A percentile compares a stretch with the other conserved stretches of the same genome.
Conservation (phyloP, 2,329 filamentous ascomycete species). For the Leptographium radiaticola region DNA sequence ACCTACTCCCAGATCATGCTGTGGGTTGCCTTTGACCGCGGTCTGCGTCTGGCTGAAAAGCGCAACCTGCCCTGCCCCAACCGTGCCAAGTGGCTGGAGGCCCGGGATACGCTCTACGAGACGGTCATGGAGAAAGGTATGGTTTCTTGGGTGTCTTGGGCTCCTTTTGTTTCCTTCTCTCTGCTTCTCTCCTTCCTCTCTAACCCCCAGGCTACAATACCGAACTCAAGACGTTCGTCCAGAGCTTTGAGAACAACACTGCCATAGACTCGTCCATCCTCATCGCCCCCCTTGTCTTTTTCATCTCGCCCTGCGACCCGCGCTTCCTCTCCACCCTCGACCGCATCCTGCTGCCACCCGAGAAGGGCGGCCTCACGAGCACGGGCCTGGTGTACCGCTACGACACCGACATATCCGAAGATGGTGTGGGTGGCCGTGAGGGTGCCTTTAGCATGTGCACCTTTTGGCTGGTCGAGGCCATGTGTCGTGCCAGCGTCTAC, state of each 20-base stretch:
- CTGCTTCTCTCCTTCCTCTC: neutral
- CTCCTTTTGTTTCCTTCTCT: neutral
- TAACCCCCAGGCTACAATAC: slow-evolving; percentile 47
- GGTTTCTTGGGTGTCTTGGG: neutral
- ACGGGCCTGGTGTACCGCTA: slow-evolving; percentile 67
- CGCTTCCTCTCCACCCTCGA: slow-evolving; percentile 62
- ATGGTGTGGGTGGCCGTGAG: slow-evolving; percentile 64
- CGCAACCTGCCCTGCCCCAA: slow-evolving; percentile 64
- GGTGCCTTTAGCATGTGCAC: slow-evolving; percentile 74
- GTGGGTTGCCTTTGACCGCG: slow-evolving; percentile 70
- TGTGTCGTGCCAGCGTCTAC: slow-evolving; percentile 54
- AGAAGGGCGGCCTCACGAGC: slow-evolving; percentile 63
- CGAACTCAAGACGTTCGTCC: slow-evolving; percentile 56
- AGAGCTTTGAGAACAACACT: slow-evolving; percentile 61
- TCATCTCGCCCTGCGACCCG: slow-evolving; percentile 65
- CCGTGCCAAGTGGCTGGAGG: slow-evolving; percentile 49
- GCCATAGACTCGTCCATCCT: slow-evolving; percentile 62
- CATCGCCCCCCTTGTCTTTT: slow-evolving; percentile 68
- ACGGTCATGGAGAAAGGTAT: slow-evolving; percentile 60
- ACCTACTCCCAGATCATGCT: slow-evolving; percentile 75
- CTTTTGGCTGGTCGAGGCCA: slow-evolving; percentile 70
- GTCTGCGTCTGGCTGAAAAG: slow-evolving; percentile 60
- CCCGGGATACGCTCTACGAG: slow-evolving; percentile 57
- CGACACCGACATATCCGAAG: slow-evolving; percentile 53
- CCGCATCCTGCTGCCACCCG: slow-evolving; percentile 55